Conservation (phyloP, 1,139 yeast species). For the Saccharomyces hybrid region DNA sequence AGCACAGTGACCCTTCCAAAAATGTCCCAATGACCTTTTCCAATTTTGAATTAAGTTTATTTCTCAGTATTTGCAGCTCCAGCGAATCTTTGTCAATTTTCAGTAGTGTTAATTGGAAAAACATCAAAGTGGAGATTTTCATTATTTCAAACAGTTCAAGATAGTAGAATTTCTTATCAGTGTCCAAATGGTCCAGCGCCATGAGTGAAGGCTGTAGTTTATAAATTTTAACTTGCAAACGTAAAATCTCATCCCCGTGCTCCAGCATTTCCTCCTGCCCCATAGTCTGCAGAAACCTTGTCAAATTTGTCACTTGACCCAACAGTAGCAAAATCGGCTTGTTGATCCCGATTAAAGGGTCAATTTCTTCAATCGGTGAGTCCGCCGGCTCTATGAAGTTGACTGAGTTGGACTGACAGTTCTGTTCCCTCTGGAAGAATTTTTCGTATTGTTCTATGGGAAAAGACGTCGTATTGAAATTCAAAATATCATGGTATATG, state of each 20-base stretch:
- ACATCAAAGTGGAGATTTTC: slow-evolving; percentile 62
- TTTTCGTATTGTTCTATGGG: slow-evolving; percentile 49
- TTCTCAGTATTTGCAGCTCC: not conserved
- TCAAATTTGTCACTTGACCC: slow-evolving; percentile 62
- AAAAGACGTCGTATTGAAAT: slow-evolving; percentile 52
- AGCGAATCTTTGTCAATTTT: slow-evolving; percentile 35
- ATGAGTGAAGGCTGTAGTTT: slow-evolving; percentile 8
- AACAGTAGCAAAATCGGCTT: slow-evolving; percentile 56
- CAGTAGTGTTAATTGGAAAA: slow-evolving; percentile 55
- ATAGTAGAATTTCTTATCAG: slow-evolving; percentile 20
- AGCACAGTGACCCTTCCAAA: slow-evolving; percentile 42
- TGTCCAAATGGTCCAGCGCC: not conserved
- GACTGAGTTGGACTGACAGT: slow-evolving; percentile 4
- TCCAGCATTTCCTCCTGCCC: not conserved
- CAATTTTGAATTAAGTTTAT: not conserved
- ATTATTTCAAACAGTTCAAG: slow-evolving; percentile 65
- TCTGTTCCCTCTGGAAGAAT: slow-evolving; percentile 38
- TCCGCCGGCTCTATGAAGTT: slow-evolving; percentile 9
- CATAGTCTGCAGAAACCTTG: slow-evolving; percentile 28
- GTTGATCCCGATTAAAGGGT: slow-evolving; percentile 68
- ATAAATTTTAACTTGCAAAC: not conserved
- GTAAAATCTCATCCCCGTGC: not conserved
- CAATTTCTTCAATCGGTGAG: slow-evolving; percentile 37
- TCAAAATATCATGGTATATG: slow-evolving; percentile 72
- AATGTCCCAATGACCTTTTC: not conserved